Base-by-base conservation (phyloP, 202 grass and related monocot species). In the Eragrostis tef region DNA sequence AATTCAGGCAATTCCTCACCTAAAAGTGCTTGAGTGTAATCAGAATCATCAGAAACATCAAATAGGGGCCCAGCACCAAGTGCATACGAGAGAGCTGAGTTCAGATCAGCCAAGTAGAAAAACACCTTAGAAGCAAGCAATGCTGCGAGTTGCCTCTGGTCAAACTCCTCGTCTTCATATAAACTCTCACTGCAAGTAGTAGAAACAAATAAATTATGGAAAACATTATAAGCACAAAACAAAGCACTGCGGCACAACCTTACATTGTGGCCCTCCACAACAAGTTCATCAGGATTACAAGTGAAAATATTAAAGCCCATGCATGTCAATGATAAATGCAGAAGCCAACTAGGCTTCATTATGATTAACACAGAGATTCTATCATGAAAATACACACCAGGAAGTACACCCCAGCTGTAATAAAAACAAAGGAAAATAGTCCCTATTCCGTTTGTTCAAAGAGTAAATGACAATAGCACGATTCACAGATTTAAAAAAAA, bases 51-150 rank as follows among this genome's bases (percentile, higher is more conserved):
- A 0, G 88, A 91, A 9, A 95, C 90, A 72, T 98, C 92, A 91
- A 95, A 98, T 17, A 98, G 45, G 21, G 90, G 77, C 42, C 95
- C 92, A 47, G 95, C 92, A 2, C 90, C 88, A 68, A 95, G 92
- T 31, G 92, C 90, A 77, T 93, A 93, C 16, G 90, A 87, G 25
- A 99, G 85, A 64, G 96, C 85, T n/a, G 90, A 89, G 53, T 91
- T 88, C 71, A 95, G 83, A 69, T 91, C 96, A 2, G 87, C 85
- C 69, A 98, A 56, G 80, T 95, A 91, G 88, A 95, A 98, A 78
- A 98, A 95, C 83, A 98, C 90, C 92, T 95, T 98, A 67, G 95
- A 95, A 57, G 91, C 95, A 88, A 98, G 88, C 43, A 98, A 80
- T 48, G 90, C 90, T 84, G 90, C 90, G 11, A 98, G 85, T 68